These are phyloP conservation scores for Stagonosporopsis cucurbitacearum DNA, from an alignment of 2,329 filamentous ascomycete species.

Conservation along the genomic window DNA sequence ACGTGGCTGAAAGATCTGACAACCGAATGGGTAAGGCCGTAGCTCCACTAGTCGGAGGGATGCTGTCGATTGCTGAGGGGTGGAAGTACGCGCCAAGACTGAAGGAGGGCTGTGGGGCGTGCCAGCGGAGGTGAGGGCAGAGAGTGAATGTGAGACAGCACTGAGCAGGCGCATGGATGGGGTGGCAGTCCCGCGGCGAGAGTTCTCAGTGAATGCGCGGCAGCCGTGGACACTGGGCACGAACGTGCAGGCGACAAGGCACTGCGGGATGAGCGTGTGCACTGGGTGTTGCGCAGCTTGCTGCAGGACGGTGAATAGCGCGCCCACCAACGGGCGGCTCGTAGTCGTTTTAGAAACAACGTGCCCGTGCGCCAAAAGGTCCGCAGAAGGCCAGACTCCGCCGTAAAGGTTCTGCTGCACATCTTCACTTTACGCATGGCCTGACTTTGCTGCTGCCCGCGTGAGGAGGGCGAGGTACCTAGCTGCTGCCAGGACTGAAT, in stretches of 20 bases:
- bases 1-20: conserved; percentile 37
- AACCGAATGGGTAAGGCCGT: conserved; percentile 30
- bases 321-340: conserved; percentile 12
- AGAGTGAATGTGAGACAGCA: not conserved
- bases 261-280: conserved; percentile 7
- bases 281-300: conserved; percentile 19
- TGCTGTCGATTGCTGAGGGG: conserved; percentile 15
- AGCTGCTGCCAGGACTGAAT: not conserved
- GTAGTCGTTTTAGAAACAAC: conserved; percentile 12
- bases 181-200: not conserved
- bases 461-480: not conserved
- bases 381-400: conserved; percentile 14
- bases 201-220: conserved; percentile 13
- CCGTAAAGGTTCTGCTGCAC: conserved; percentile 17
- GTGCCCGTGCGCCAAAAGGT: conserved; percentile 8
- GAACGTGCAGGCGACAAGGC: conserved; percentile 13
- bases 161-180: conserved; percentile 9
- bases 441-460: conserved; percentile 12
- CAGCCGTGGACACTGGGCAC: conserved; percentile 14
- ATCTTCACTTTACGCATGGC: conserved; percentile 21
- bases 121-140: conserved; percentile 13
- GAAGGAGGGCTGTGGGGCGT: conserved; percentile 18
- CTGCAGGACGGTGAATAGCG: conserved; percentile 16
- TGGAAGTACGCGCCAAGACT: conserved; percentile 13
- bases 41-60: conserved; percentile 24